Evolutionary conservation across 352 stramenopile species (phyloP).

Genomic region (Globisporangium cederbergense): DNA sequence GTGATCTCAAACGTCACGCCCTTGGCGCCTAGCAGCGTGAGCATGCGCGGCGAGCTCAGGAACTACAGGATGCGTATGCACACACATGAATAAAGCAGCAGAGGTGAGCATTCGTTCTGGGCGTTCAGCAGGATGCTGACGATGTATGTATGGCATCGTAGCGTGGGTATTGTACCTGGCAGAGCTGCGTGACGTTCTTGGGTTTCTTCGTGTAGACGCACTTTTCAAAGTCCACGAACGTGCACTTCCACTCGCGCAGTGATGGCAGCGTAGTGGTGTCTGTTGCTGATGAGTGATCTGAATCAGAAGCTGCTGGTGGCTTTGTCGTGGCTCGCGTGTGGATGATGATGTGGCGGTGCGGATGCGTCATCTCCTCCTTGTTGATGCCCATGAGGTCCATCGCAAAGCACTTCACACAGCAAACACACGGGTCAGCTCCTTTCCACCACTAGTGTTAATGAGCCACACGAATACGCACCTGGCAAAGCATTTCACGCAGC

Average conservation of each 20-base stretch:
- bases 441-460: background rate
- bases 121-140: too few relatives aligned
- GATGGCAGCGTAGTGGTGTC: background rate
- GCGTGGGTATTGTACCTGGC: conserved; percentile 63
- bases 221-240: conserved; percentile 81
- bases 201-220: conserved; percentile 58
- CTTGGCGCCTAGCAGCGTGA: conserved; percentile 42
- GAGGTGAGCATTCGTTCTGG: too few relatives aligned
- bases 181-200: conserved; percentile 80
- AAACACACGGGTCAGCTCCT: background rate
- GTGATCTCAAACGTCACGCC: conserved; percentile 35
- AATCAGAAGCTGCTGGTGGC: background rate
- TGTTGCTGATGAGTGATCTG: too few relatives aligned
- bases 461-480: conserved; percentile 32
- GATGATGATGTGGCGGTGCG: conserved; percentile 70
- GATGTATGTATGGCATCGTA: too few relatives aligned
- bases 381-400: conserved; percentile 73
- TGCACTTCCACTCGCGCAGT: conserved; percentile 35
- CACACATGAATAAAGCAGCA: background rate
- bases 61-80: conserved; percentile 39
- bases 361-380: conserved; percentile 83
- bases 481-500: conserved; percentile 59
- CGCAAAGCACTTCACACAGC: conserved; percentile 47
- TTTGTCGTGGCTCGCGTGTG: conserved; percentile 7
- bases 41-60: conserved; percentile 60